A percentile compares a stretch with the other conserved stretches of the same genome.
Evolutionary conservation across 192 early-diverging fungal species (phyloP).

Genomic region (Linnemannia zychae): DNA sequence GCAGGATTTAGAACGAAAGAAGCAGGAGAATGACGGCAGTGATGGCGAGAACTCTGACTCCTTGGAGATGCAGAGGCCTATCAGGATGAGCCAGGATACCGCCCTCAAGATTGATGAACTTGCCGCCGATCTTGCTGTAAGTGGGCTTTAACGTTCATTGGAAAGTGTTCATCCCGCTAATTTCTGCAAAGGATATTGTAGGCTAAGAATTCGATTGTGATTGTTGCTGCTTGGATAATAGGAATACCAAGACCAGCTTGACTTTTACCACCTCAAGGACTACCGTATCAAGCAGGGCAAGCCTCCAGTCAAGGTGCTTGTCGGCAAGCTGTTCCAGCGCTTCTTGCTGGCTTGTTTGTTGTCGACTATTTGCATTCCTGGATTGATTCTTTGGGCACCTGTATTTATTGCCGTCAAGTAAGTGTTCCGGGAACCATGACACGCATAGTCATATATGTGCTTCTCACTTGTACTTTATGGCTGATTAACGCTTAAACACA

Average conservation of each 20-base stretch:
- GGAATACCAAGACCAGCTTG: conserved; percentile 59
- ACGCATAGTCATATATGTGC: not conserved
- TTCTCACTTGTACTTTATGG: not conserved
- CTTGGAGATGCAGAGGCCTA: conserved; percentile 11
- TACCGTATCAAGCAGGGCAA: conserved; percentile 53
- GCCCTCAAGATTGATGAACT: conserved; percentile 32
- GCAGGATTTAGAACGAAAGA: not conserved
- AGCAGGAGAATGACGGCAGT: not conserved
- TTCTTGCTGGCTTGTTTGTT: conserved; percentile 41
- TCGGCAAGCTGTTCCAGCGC: conserved; percentile 36
- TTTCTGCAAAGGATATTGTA: not conserved
- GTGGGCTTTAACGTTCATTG: not conserved
- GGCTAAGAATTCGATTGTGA: no score
- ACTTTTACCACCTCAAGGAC: conserved; percentile 56
- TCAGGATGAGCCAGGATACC: conserved; percentile 8
- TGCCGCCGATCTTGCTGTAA: conserved; percentile 43
- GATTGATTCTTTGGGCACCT: conserved; percentile 50
- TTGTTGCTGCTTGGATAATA: not conserved
- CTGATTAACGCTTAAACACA: not conserved
- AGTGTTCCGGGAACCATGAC: not conserved
- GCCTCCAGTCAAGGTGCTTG: conserved; percentile 25
- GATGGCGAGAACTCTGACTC: conserved; percentile 12
- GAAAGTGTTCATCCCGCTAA: not conserved
- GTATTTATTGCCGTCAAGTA: conserved; percentile 57
- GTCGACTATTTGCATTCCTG: conserved; percentile 44